These are phyloP conservation scores for Boletus rubescentipes DNA, from an alignment of 768 basidiomycete species.

Conservation along the genomic window DNA sequence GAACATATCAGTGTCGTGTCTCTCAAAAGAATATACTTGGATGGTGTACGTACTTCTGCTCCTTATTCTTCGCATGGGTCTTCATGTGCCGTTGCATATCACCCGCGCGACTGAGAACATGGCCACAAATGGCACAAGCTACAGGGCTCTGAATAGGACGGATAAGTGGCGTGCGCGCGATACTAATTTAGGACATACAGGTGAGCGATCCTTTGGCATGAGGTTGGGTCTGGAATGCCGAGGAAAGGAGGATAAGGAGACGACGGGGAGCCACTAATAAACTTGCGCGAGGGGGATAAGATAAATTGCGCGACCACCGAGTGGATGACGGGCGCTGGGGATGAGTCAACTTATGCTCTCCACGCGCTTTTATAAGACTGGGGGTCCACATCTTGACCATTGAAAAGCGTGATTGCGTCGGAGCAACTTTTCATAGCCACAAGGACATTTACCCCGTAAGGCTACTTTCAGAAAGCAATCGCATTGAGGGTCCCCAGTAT, in stretches of 20 bases:
- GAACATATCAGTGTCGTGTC: slow-evolving; percentile 1
- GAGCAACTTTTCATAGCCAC: slow-evolving; percentile 13
- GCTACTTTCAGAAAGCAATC: slow-evolving; percentile 24
- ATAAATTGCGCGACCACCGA: neutral
- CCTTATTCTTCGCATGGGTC: slow-evolving; percentile 23
- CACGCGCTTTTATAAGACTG: slow-evolving; percentile 21
- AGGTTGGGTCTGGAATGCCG: neutral
- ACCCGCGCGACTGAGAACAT: slow-evolving; percentile 26
- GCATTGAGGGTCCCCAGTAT: slow-evolving; percentile 12
- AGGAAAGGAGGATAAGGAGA: neutral
- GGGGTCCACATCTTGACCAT: slow-evolving; percentile 14
- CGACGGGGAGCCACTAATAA: neutral
- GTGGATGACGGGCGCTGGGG: neutral
- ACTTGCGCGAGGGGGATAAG: neutral
- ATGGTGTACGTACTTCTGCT: slow-evolving; percentile 20
- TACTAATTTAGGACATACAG: slow-evolving; percentile 7
- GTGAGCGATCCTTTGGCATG: neutral
- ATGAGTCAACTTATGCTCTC: neutral
- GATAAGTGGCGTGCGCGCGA: neutral
- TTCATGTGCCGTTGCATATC: slow-evolving; percentile 31
- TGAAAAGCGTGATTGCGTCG: slow-evolving; percentile 27
- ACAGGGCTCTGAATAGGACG: slow-evolving; percentile 1
- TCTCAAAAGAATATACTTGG: too few relatives aligned
- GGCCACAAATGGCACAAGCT: slow-evolving; percentile 17
- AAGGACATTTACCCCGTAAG: slow-evolving; percentile 12